Percentiles rank a stretch among this genome's conserved stretches.
Conservation (phyloP, 495 filamentous ascomycete genomes). For the Xylaria flabelliformis region DNA sequence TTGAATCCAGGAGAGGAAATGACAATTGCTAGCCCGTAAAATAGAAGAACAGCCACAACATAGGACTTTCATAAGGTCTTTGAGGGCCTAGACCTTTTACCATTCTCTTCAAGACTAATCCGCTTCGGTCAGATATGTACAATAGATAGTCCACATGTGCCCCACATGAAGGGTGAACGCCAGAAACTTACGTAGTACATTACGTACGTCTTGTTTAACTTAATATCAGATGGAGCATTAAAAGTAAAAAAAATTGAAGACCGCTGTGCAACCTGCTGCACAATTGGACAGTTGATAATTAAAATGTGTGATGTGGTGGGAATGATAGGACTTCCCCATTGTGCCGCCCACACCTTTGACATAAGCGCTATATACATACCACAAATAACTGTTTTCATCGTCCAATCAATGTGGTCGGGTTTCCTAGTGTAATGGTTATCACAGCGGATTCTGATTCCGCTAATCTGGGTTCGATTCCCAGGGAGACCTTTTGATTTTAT, state of each 20-base stretch:
- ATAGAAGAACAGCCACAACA: not conserved
- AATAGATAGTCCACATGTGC: not conserved
- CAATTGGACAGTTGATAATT: no score
- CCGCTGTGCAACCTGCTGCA: no score
- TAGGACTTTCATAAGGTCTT: not conserved
- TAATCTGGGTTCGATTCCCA: conserved; percentile 36
- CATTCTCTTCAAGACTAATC: not conserved
- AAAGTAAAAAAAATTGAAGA: no score
- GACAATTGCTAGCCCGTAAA: not conserved
- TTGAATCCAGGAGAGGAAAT: not conserved
- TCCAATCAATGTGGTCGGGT: conserved; percentile 4
- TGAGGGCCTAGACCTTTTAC: not conserved
- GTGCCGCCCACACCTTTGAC: no score
- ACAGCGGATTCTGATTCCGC: conserved; percentile 34
- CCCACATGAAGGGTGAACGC: no score
- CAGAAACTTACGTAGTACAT: no score
- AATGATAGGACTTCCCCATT: no score
- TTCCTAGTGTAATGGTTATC: conserved; percentile 35
- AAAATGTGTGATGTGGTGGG: no score
- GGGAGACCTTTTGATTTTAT: no score
- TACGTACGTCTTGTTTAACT: no score
- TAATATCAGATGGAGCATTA: no score
- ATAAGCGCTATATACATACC: no score
- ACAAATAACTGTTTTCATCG: not conserved
- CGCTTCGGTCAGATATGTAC: not conserved